Evolutionary conservation across 2,329 filamentous ascomycete species (phyloP).

Genomic region (Clonostachys rosea): DNA sequence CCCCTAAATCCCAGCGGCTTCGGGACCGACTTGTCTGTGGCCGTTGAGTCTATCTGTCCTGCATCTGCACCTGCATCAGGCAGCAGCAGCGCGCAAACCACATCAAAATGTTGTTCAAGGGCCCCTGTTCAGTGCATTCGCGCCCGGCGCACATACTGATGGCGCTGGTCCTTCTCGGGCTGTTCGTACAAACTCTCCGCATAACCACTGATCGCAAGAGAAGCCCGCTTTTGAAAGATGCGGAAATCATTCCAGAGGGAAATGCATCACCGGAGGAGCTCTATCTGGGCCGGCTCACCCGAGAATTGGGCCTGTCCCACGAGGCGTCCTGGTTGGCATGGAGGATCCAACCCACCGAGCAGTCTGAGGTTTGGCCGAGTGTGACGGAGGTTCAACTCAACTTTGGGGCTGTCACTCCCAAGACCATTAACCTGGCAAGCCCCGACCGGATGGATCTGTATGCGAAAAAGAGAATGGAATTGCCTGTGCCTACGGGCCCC

Average conservation of each 20-base stretch:
- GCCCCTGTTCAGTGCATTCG: slow-evolving; percentile 11
- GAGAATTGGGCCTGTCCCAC: slow-evolving; percentile 18
- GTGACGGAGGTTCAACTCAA: slow-evolving; percentile 20
- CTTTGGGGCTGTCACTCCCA: slow-evolving; percentile 20
- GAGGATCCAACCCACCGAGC: slow-evolving; percentile 20
- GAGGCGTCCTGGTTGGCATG: slow-evolving; percentile 25
- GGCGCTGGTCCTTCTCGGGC: slow-evolving; percentile 5
- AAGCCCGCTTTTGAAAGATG: slow-evolving; percentile 1
- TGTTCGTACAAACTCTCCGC: slow-evolving; percentile 7
- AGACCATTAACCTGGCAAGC: slow-evolving; percentile 14
- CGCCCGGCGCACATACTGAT: slow-evolving; percentile 9
- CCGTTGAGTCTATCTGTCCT: no score
- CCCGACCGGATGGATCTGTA: slow-evolving; percentile 16
- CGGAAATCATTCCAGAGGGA: slow-evolving; percentile 5
- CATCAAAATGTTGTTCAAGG: slow-evolving; percentile 8
- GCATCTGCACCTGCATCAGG: no score
- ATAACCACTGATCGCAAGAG: slow-evolving; percentile 1
- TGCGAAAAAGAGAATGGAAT: slow-evolving; percentile 18
- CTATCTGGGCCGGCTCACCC: slow-evolving; percentile 19
- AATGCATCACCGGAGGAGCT: slow-evolving; percentile 20
- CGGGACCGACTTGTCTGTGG: no score
- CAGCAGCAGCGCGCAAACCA: no score
- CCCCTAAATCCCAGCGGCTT: no score
- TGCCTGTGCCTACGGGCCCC: slow-evolving; percentile 23
- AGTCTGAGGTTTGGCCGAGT: slow-evolving; percentile 15